Conservation (phyloP, 345 rosid genomes). For the Pseudoturritis turrita region DNA sequence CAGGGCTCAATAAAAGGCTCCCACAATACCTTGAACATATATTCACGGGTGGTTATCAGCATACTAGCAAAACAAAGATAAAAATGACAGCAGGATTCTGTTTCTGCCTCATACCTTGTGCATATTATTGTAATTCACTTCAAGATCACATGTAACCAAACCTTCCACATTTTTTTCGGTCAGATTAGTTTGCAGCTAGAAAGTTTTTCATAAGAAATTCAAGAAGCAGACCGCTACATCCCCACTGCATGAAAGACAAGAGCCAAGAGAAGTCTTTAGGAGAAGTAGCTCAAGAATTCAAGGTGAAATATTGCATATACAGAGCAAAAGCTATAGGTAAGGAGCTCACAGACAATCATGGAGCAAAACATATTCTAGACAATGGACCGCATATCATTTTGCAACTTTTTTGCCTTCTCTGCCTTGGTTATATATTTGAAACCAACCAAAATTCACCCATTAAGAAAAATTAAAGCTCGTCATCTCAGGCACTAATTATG, state of each 20-base stretch:
- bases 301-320: not conserved
- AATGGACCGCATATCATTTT: not conserved
- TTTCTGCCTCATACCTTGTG: constrained; percentile 54
- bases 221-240: constrained; percentile 72
- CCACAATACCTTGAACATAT: constrained; percentile 62
- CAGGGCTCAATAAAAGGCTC: constrained; percentile 95
- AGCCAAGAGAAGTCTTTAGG: constrained; percentile 18
- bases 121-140: constrained; percentile 78
- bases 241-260: constrained; percentile 60
- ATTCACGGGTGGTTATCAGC: constrained; percentile 12
- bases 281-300: constrained; percentile 5
- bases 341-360: constrained; percentile 1
- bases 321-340: constrained; percentile 9
- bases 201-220: constrained; percentile 59
- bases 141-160: constrained; percentile 55
- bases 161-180: constrained; percentile 44
- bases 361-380: not conserved
- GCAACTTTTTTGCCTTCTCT: not conserved
- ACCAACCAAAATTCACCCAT: not conserved
- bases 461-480: not conserved
- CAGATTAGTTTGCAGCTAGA: constrained; percentile 38
- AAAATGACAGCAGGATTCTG: not conserved
- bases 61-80: constrained; percentile 4
- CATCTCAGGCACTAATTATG: not conserved
- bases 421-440: constrained; percentile 4